Evolutionary conservation across 108 stramenopile genomes (phyloP).

Genomic region (Skeletonema marinoi): DNA sequence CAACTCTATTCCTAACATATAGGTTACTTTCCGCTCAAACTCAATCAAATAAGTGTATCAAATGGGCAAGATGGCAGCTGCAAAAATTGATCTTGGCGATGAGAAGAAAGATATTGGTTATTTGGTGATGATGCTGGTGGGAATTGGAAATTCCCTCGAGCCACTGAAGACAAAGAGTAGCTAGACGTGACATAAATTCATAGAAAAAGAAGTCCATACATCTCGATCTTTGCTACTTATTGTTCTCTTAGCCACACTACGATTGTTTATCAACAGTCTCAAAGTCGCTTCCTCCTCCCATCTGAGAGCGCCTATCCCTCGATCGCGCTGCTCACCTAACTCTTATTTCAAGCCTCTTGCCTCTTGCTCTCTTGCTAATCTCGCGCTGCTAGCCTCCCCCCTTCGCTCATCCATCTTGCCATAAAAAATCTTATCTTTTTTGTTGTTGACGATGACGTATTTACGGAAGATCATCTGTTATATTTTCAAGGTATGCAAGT

Average conservation of each 20-base stretch:
- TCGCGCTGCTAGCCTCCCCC: not conserved
- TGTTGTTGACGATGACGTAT: not conserved
- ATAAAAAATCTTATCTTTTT: no score
- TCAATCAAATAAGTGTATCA: slow-evolving; percentile 60
- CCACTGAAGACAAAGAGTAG: not conserved
- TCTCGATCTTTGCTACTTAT: not conserved
- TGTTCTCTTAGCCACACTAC: not conserved
- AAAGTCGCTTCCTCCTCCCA: no score
- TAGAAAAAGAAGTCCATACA: not conserved
- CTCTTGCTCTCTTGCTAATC: no score
- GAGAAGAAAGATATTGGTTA: slow-evolving; percentile 83
- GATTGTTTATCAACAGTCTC: no score
- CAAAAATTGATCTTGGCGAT: slow-evolving; percentile 44
- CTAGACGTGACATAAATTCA: not conserved
- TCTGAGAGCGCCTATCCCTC: no score
- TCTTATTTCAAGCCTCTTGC: no score
- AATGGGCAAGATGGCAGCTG: slow-evolving; percentile 65
- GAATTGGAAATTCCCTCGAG: slow-evolving; percentile 62
- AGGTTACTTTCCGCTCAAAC: slow-evolving; percentile 4
- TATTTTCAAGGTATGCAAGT: not conserved
- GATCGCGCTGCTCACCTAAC: no score
- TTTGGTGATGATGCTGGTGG: slow-evolving; percentile 74
- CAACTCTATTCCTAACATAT: not conserved
- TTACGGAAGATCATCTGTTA: not conserved
- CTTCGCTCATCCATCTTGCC: not conserved